Conservation (phyloP, 2,329 filamentous ascomycete genomes). For the Fusarium pininemorale region DNA sequence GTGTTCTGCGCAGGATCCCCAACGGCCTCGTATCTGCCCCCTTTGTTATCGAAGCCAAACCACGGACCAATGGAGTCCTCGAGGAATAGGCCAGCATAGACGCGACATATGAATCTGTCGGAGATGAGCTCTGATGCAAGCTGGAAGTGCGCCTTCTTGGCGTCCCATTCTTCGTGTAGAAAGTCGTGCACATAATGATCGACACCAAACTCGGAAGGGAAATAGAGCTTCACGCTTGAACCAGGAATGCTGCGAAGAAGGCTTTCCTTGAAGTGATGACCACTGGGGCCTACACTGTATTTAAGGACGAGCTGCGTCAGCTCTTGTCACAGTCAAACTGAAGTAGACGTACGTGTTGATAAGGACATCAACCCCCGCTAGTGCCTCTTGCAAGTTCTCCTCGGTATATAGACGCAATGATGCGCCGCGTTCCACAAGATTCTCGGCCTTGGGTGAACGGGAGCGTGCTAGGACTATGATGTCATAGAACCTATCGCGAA, state of each 20-base stretch:
- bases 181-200: background rate
- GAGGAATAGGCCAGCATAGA: background rate
- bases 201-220: background rate
- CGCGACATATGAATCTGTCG: background rate
- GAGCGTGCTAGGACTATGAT: background rate
- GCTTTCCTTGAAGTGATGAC: background rate
- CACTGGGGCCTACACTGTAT: background rate
- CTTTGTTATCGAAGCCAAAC: background rate
- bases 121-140: background rate
- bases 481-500: background rate
- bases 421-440: background rate
- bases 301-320: background rate
- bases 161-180: background rate
- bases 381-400: background rate
- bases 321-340: background rate
- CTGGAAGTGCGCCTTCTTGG: background rate
- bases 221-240: background rate
- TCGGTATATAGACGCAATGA: background rate
- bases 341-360: background rate
- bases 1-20: background rate
- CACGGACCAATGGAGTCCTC: background rate
- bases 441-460: background rate
- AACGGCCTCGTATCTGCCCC: background rate
- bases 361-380: background rate
- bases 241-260: background rate